Base-by-base conservation (phyloP, 2,329 filamentous ascomycete species). In the Parastagonospora avenae region DNA sequence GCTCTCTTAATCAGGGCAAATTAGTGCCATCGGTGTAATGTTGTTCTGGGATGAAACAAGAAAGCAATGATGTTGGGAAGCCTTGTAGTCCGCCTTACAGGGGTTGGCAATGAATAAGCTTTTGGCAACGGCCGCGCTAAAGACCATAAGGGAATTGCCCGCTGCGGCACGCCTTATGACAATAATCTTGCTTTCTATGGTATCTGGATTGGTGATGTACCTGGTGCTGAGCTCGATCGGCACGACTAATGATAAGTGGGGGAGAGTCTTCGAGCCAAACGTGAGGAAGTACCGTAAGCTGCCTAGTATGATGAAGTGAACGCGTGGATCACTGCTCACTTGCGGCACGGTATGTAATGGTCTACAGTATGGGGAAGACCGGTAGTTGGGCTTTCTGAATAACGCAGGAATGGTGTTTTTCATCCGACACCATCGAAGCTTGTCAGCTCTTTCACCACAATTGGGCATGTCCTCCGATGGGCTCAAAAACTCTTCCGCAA, bases 51-150 rank as follows among this genome's bases (percentile, higher is more conserved):
- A 4, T 35, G 35, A 37, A 37, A 37, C 35, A 37, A 37, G 14
- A 8, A 11, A 27, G 16, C 37, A 39, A 7, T 8, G 37, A 39
- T 12, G 16, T 39, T 24, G 10, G 43, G 24, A 19, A 41, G 52
- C 52, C 55, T 56, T 46, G 46, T 19, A 16, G 52, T 56, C 44
- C 47, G 55, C 47, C 50, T 54, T 44, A 36, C 41, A 35, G 41
- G 40, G 35, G 37, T 16, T 37, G 35, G 37, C 16, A 12, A 27
- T 28, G 32, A 4, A 27, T 40, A 57, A 54, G 54, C 51, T 49
- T 54, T 51, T 41, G 27, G n/a, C 35, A 29, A 47, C 19, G 28
- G 35, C 29, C 14, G 35, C 27, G 15, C 41, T 36, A 9, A 24
- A 3, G 19, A 24, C 19, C 19, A 3, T 24, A 3, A 24, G 19